Evolutionary conservation across 805 yeast genomes (phyloP).

Genomic region (Ogataea naganishii): DNA sequence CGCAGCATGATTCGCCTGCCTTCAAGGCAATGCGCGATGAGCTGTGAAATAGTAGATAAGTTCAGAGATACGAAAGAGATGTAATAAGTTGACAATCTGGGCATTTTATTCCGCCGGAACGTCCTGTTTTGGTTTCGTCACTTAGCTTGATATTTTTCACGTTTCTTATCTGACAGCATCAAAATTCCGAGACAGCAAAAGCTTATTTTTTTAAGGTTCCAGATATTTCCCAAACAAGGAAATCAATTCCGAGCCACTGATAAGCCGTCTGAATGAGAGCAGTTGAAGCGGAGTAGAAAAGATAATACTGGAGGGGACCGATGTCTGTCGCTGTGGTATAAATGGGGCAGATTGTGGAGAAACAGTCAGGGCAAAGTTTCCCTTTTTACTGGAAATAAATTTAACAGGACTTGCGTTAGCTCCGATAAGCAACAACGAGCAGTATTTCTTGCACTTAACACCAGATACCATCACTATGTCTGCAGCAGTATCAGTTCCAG

Average conservation of each 20-base stretch:
- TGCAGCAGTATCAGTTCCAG: slow-evolving; percentile 16
- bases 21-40: slow-evolving; percentile 20
- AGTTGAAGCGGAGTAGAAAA: too few relatives aligned
- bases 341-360: too few relatives aligned
- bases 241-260: too few relatives aligned
- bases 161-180: too few relatives aligned
- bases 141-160: slow-evolving; percentile 2
- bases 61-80: too few relatives aligned
- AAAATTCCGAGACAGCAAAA: too few relatives aligned
- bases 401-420: neutral
- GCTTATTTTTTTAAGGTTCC: too few relatives aligned
- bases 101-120: too few relatives aligned
- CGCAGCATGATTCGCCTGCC: slow-evolving; percentile 23
- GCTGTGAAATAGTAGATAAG: slow-evolving; percentile 9
- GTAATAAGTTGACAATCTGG: too few relatives aligned
- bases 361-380: slow-evolving; percentile 1
- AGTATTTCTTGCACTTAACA: neutral
- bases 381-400: neutral
- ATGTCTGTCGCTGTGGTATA: neutral
- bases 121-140: too few relatives aligned
- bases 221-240: too few relatives aligned
- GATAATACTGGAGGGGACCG: slow-evolving; percentile 1
- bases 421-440: neutral
- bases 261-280: too few relatives aligned
- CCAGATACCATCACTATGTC: slow-evolving; percentile 10